Evolutionary conservation across 1,284 basidiomycete genomes (phyloP).

Genomic region (Irpex rosettiformis): DNA sequence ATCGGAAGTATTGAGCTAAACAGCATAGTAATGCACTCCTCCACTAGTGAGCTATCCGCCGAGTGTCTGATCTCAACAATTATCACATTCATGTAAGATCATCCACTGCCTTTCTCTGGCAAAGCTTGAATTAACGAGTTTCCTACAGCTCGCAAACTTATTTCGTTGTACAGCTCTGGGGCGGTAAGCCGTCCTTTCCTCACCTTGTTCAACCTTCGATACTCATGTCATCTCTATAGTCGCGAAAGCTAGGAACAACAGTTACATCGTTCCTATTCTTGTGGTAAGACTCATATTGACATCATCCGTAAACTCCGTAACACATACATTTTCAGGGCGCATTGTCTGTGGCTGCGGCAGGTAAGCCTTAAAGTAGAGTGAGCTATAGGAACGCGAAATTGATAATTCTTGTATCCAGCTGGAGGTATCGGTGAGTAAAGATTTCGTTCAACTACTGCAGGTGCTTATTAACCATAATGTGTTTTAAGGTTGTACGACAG

Average conservation of each 20-base stretch:
- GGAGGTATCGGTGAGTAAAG: slow-evolving; percentile 7
- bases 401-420: background rate
- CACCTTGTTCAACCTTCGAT: background rate
- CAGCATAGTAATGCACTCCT: background rate
- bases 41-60: slow-evolving; percentile 30
- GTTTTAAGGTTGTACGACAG: slow-evolving; percentile 10
- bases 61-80: slow-evolving; percentile 36
- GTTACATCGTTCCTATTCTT: background rate
- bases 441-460: no score
- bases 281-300: slow-evolving; percentile 5
- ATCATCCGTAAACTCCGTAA: background rate
- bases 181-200: slow-evolving; percentile 1
- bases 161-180: slow-evolving; percentile 38
- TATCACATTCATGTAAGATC: slow-evolving; percentile 35
- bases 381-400: no score
- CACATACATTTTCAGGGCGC: background rate
- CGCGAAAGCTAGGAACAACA: background rate
- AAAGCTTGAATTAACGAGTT: background rate
- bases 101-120: background rate
- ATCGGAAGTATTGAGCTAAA: background rate
- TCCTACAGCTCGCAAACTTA: slow-evolving; percentile 36
- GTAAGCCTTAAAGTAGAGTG: background rate
- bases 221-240: background rate
- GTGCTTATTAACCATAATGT: background rate
- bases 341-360: background rate